A percentile compares a stretch with the other conserved stretches of the same genome.
Conservation (phyloP, 441 rosid genomes). For the Croton setiger region DNA sequence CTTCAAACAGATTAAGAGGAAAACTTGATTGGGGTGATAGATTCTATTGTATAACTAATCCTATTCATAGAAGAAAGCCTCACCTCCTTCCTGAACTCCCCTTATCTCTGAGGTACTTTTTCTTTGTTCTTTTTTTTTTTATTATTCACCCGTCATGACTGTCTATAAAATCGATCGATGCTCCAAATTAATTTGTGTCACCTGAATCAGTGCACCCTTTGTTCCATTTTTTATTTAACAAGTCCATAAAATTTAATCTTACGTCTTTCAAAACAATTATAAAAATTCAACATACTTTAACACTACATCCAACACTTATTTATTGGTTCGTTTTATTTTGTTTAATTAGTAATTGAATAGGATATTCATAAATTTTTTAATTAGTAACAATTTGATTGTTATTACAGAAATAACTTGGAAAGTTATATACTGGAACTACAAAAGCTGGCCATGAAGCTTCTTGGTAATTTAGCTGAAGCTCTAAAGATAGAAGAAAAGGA, state of each 20-base stretch:
- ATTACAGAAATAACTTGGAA: slow-evolving; percentile 35
- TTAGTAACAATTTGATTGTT: neutral
- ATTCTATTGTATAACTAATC: slow-evolving; percentile 40
- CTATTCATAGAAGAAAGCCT: slow-evolving; percentile 35
- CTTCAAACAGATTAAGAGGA: slow-evolving; percentile 7
- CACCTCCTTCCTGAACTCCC: slow-evolving; percentile 51
- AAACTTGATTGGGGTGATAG: slow-evolving; percentile 52
- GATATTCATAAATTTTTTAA: too few relatives aligned
- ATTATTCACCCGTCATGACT: too few relatives aligned
- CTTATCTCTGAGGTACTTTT: slow-evolving; percentile 35
- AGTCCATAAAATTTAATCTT: too few relatives aligned
- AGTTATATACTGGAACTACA: slow-evolving; percentile 32
- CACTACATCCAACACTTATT: too few relatives aligned
- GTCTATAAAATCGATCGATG: too few relatives aligned
- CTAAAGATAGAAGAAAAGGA: slow-evolving; percentile 26
- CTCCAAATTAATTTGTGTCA: too few relatives aligned
- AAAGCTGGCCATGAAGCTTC: slow-evolving; percentile 30
- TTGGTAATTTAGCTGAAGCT: slow-evolving; percentile 26
- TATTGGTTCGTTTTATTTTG: too few relatives aligned
- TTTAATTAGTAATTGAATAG: too few relatives aligned
- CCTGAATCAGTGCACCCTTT: too few relatives aligned
- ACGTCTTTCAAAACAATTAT: too few relatives aligned
- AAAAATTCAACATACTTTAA: too few relatives aligned
- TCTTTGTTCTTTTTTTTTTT: neutral
- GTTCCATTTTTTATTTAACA: too few relatives aligned